Evolutionary conservation across 2,329 filamentous ascomycete genomes (phyloP).

Genomic region (Hypoxylon sp.): DNA sequence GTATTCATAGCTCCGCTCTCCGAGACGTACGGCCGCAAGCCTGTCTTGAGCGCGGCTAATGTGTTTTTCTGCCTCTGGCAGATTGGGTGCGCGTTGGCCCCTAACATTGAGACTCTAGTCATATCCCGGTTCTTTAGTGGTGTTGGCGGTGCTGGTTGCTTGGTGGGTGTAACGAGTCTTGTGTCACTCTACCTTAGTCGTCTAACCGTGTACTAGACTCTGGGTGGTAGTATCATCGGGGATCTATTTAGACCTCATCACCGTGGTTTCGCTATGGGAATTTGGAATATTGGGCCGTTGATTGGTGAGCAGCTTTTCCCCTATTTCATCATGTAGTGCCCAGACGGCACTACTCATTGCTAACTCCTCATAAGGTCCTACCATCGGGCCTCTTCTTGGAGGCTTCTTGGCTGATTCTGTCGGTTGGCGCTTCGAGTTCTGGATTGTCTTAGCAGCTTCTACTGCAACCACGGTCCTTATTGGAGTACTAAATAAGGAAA

Average conservation of each 20-base stretch:
- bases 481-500: background rate
- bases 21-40: constrained; percentile 57
- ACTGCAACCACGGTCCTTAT: background rate
- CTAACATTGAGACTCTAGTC: constrained; percentile 53
- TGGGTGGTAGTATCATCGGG: constrained; percentile 57
- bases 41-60: constrained; percentile 1
- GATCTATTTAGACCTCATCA: constrained; percentile 54
- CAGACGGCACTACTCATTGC: background rate
- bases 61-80: background rate
- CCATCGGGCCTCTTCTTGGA: constrained; percentile 54
- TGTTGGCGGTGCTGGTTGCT: background rate
- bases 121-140: constrained; percentile 53
- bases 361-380: constrained; percentile 1
- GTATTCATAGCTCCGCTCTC: constrained; percentile 60
- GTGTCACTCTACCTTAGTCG: background rate
- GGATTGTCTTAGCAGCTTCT: constrained; percentile 41
- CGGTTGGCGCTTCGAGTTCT: constrained; percentile 56
- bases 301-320: background rate
- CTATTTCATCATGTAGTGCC: too few relatives aligned
- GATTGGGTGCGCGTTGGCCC: constrained; percentile 48
- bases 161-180: background rate
- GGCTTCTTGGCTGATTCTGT: constrained; percentile 51
- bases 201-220: constrained; percentile 40
- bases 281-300: background rate
- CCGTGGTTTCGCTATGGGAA: constrained; percentile 8